Base-by-base conservation (phyloP, 768 basidiomycete genomes). In the Fomitopsis serialis region DNA sequence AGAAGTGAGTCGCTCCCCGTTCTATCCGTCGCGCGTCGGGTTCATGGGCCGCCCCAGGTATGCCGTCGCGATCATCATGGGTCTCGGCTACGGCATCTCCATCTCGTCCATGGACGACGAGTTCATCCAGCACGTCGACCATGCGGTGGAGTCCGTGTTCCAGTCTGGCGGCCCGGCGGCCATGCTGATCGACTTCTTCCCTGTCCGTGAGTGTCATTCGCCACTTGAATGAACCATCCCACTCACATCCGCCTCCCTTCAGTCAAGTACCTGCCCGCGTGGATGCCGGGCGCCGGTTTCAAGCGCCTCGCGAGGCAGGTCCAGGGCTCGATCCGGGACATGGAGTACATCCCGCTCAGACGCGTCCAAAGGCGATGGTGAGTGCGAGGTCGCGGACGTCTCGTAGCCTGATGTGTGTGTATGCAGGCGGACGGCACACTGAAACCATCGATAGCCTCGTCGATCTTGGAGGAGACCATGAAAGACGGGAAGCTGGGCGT, bases 201-300 rank as follows among this genome's bases (percentile, higher is more conserved):
- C 54, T 10, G 21, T 56, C 17, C 25, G 54, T 59, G 24, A 42
- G 58, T 56, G 51, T 42, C 23, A 58, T 19, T 15, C 13, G 42
- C 19, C 25, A 10, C 24, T 13, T 50, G 48, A 27, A 29, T 45
- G 36, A 13, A 12, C 8, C 12, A 11, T n/a, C 1, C 5, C 10
- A 24, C 36, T 10, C 8, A 1, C 2, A 4, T 36, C 17, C 21
- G 10, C 11, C 17, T 42, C 54, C 53, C 19, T 29, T 22, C 46
- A 63, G 62, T 66, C 34, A 52, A 58, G 32, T 46, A 60, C 19
- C 42, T 67, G 1, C 72, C 71, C 3, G 40, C 40, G 9, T 70
- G 71, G 69, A 55, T 73, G 22, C 71, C 72, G 0, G 69, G 68
- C 2, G 60, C 69, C 0, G 58, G 46, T 4, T 72, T 65, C 58